Evolutionary conservation across 179 eudicot species (phyloP).

Genomic region (Drosera spatulata): DNA sequence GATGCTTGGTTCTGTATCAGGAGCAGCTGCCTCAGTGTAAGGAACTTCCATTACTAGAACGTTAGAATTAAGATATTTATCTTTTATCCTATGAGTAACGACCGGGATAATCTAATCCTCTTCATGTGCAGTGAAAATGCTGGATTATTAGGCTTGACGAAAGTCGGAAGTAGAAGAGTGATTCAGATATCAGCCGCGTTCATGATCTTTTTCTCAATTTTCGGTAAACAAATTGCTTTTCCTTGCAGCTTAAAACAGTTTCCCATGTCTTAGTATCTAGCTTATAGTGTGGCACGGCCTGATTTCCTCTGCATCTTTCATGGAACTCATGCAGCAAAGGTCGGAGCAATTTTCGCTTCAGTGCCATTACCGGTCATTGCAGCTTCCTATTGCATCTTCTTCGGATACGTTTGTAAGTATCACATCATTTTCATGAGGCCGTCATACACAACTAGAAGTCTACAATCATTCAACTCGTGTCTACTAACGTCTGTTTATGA

Average conservation of each 20-base stretch:
- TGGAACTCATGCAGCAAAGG: conserved; percentile 36
- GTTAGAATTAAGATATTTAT: background rate
- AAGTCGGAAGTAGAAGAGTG: conserved; percentile 68
- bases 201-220: conserved; percentile 64
- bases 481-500: no score
- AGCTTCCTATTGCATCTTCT: conserved; percentile 58
- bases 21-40: conserved; percentile 45
- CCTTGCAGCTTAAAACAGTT: background rate
- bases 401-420: conserved; percentile 58
- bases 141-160: conserved; percentile 69
- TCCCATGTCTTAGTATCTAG: no score
- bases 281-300: background rate
- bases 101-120: background rate
- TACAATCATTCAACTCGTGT: no score
- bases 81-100: background rate
- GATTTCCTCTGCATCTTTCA: background rate
- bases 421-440: background rate
- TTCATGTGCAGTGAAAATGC: conserved; percentile 56
- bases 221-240: conserved; percentile 26
- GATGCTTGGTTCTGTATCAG: conserved; percentile 42
- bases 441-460: no score
- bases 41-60: background rate
- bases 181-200: conserved; percentile 56
- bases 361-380: conserved; percentile 66
- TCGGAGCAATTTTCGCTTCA: conserved; percentile 82